Base-by-base conservation (phyloP, 202 grass and related monocot genomes). In the Eragrostis tef region DNA sequence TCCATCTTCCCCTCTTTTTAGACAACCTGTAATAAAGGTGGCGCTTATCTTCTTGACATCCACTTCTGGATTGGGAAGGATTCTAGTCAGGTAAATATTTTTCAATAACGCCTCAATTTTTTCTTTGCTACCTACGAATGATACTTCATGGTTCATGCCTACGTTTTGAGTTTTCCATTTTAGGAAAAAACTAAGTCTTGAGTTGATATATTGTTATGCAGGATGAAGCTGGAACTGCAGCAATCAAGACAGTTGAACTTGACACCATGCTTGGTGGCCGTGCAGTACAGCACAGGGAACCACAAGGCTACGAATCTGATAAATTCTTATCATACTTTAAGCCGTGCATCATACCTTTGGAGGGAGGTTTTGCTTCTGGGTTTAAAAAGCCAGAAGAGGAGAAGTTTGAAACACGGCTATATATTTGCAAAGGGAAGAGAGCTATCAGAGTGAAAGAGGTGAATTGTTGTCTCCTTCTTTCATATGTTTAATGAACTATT, bases 61-160 rank as follows among this genome's bases (percentile, higher is more conserved):
- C 96, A 98, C 72, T 95, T 93, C 78, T 98, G 96, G 96, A 93
- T 98, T 44, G 96, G 96, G 16, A 95, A 91, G 74, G 92, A 95
- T 82, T 91, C 96, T 78, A 98, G 88, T 73, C 92, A 95, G 84
- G 96, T 95, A 86, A 15, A 22, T 57, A 39, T 39, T 39, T 47
- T 73, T 77, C 36, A 64, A 27, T 34, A 68, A 21, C 65, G 44
- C n/a, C 17, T 63, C 47, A 49, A 24, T 29, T 88, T 59, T 25
- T 59, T 59, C 21, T 12, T 53, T 53, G 50, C 50, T 53, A 19
- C 7, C 19, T 9, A 11, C n/a, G 11, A 61, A 61, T 26, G 0
- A 26, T 4, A 13, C 11, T 26, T 61, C 22, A 61, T 61, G 57
- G 11, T 39, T 6, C 34, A 39, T 34, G 31, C 31, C 22, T 60